These are phyloP conservation scores for Haplosporangium gracile DNA, from an alignment of 192 early-diverging fungal species.

Conservation along the genomic window DNA sequence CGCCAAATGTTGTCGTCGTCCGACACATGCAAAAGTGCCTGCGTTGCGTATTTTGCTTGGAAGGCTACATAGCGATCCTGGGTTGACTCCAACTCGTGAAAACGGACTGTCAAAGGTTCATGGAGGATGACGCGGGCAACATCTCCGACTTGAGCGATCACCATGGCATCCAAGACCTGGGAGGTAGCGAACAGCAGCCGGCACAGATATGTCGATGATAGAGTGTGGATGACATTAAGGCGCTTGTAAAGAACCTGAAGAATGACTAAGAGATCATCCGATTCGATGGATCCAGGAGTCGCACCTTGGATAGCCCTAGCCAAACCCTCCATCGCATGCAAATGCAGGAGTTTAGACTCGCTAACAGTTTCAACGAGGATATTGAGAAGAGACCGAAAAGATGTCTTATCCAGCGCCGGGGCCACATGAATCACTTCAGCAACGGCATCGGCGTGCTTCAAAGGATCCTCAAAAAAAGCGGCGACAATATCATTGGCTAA, in stretches of 20 bases:
- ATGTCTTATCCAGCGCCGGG: too few species aligned
- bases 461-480: too few species aligned
- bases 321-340: background rate
- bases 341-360: too few species aligned
- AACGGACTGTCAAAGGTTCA: background rate
- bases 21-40: slow-evolving; percentile 11
- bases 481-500: too few species aligned
- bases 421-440: too few species aligned
- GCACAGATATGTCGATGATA: background rate
- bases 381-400: too few species aligned
- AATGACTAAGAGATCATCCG: background rate
- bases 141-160: background rate
- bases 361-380: too few species aligned
- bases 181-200: background rate
- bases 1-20: slow-evolving; percentile 10
- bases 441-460: too few species aligned
- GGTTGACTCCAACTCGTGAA: slow-evolving; percentile 8
- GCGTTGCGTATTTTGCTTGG: slow-evolving; percentile 11
- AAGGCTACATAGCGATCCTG: slow-evolving; percentile 6
- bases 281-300: background rate
- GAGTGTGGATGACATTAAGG: background rate
- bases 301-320: background rate
- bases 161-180: slow-evolving; percentile 12
- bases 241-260: background rate
- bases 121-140: slow-evolving; percentile 4